Conservation (phyloP, 2,329 filamentous ascomycete genomes). For the Hypomyces rosellus region DNA sequence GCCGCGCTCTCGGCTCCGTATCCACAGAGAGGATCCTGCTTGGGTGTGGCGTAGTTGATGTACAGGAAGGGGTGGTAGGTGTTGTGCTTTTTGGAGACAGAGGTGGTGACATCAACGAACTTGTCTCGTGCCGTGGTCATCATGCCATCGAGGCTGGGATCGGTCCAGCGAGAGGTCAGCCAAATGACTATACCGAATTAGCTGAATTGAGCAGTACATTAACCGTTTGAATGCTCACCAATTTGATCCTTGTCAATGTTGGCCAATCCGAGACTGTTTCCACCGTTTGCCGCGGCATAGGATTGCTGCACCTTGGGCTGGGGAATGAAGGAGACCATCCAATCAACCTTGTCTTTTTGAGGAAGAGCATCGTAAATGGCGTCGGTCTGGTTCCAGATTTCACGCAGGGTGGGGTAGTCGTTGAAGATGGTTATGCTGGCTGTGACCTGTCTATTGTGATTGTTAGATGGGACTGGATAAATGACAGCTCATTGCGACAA, state of each 20-base stretch:
- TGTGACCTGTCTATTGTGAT: constrained; percentile 1
- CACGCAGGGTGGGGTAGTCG: constrained; percentile 9
- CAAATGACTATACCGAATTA: constrained; percentile 8
- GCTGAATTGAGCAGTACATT: not conserved
- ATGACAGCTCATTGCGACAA: not conserved
- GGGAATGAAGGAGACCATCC: constrained; percentile 13
- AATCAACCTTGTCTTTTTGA: constrained; percentile 13
- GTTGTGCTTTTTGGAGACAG: constrained; percentile 8
- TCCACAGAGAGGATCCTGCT: constrained; percentile 30
- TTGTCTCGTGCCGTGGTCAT: constrained; percentile 7
- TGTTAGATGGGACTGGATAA: too few relatives aligned
- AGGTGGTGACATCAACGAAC: constrained; percentile 1
- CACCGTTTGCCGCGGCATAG: constrained; percentile 2
- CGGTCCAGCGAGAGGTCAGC: constrained; percentile 12
- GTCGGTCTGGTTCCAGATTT: constrained; percentile 10
- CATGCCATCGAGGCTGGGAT: constrained; percentile 6
- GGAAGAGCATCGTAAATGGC: constrained; percentile 10
- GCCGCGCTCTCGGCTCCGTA: constrained; percentile 33
- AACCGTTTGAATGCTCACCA: not conserved
- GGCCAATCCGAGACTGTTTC: constrained; percentile 12
- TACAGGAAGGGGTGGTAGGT: constrained; percentile 21
- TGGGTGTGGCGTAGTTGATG: constrained; percentile 36
- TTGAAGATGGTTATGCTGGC: constrained; percentile 12
- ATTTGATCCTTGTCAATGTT: constrained; percentile 8
- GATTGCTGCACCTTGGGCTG: constrained; percentile 12